phyloP scores from a whole-genome alignment of 768 basidiomycete species.

The Trametes coccinea region DNA sequence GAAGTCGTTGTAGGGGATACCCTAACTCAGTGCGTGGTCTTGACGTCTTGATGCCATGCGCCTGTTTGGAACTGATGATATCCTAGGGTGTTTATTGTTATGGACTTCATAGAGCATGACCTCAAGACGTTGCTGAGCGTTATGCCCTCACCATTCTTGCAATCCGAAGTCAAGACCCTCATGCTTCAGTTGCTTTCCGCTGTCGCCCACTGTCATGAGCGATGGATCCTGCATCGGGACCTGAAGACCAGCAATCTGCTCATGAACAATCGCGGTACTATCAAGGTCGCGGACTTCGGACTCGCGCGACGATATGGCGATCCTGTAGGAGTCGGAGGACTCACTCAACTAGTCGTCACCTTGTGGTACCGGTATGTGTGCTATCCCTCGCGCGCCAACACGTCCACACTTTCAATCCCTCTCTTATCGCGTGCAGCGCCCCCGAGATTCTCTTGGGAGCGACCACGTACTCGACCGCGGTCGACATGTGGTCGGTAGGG shows the following conservation, averaged over 20 bases:
- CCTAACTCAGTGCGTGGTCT: conserved; percentile 86
- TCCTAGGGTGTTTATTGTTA: conserved; percentile 95
- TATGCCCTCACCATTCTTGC: conserved; percentile 96
- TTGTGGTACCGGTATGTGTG: conserved; percentile 90
- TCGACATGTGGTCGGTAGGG: conserved; percentile 99
- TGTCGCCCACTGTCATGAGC: conserved; percentile 88
- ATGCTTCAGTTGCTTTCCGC: conserved; percentile 93
- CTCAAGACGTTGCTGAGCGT: conserved; percentile 92
- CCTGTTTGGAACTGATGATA: background rate
- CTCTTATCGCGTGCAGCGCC: conserved; percentile 51
- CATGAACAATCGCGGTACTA: conserved; percentile 98
- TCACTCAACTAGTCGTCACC: conserved; percentile 98
- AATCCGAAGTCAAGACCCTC: conserved; percentile 97
- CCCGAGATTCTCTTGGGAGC: conserved; percentile 95
- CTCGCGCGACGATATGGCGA: conserved; percentile 95
- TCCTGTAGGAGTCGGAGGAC: conserved; percentile 92
- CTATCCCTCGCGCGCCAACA: background rate
- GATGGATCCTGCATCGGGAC: conserved; percentile 98
- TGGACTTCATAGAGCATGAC: conserved; percentile 99
- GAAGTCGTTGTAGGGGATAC: conserved; percentile 99
- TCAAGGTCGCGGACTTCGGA: conserved; percentile 99
- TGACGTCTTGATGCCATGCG: background rate
- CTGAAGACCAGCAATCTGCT: conserved; percentile 96
- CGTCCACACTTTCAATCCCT: conserved; percentile 23
- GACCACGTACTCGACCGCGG: conserved; percentile 89